Percentiles rank a stretch among this genome's conserved stretches.
Evolutionary conservation across 345 rosid genomes (phyloP).

Genomic region (Balakata baccata): DNA sequence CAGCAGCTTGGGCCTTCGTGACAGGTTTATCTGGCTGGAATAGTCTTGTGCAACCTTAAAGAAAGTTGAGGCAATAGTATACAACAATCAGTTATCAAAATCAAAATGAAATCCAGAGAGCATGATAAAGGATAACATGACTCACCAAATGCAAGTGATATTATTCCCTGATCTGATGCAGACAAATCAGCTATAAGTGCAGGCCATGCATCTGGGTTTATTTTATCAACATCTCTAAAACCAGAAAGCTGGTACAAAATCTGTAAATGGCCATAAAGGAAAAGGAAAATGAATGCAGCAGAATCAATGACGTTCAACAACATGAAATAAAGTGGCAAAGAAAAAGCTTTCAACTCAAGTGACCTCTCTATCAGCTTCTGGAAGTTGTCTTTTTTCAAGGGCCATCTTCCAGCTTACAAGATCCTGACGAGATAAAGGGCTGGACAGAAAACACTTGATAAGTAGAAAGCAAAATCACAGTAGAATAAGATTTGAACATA

Average conservation of each 20-base stretch:
- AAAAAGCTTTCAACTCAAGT: conserved; percentile 1
- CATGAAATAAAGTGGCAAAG: conserved; percentile 3
- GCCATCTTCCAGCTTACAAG: conserved; percentile 98
- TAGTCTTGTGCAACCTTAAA: conserved; percentile 72
- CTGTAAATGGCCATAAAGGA: conserved; percentile 33
- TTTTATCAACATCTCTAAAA: conserved; percentile 72
- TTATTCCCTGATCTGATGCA: conserved; percentile 80
- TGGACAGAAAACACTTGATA: conserved; percentile 27
- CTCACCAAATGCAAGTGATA: conserved; percentile 87
- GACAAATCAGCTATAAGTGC: conserved; percentile 83
- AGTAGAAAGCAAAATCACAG: conserved; percentile 13
- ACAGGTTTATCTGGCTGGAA: conserved; percentile 93
- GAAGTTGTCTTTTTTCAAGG: conserved; percentile 72
- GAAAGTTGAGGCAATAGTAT: background rate
- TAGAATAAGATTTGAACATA: background rate
- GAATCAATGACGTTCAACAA: background rate
- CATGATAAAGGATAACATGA: conserved; percentile 23
- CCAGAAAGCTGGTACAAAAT: conserved; percentile 66
- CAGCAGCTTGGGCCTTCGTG: conserved; percentile 94
- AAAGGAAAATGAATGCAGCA: conserved; percentile 12
- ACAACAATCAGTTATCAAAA: conserved; percentile 18
- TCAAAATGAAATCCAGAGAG: conserved; percentile 15
- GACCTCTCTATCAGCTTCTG: conserved; percentile 83
- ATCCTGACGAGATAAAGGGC: conserved; percentile 89
- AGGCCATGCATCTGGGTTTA: conserved; percentile 92